A percentile compares a stretch with the other conserved stretches of the same genome.
phyloP scores from a whole-genome alignment of 208 protist species.

The Acanthamoeba royreba region DNA sequence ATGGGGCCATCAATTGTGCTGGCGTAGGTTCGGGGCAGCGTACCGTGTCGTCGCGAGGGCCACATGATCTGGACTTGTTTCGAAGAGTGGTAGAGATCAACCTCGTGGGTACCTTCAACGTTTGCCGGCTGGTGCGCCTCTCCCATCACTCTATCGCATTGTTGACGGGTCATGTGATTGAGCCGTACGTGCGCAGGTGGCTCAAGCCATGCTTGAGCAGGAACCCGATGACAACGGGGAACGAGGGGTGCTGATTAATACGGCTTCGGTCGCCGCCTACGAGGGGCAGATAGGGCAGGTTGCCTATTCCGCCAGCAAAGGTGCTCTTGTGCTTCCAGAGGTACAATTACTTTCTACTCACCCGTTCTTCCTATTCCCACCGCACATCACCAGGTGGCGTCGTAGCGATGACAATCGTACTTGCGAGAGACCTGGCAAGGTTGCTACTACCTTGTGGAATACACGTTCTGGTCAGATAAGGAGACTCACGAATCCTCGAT shows the following conservation, averaged over 20 bases:
- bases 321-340: too few species aligned
- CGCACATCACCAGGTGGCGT: constrained; percentile 50
- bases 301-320: constrained; percentile 85
- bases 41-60: background rate
- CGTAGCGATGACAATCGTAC: constrained; percentile 80
- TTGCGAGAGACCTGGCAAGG: constrained; percentile 60
- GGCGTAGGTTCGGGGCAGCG: constrained; percentile 66
- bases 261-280: constrained; percentile 80
- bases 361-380: background rate
- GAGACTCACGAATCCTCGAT: constrained; percentile 46
- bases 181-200: background rate
- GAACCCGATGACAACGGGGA: constrained; percentile 53
- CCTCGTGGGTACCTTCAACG: constrained; percentile 84
- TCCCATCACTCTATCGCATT: background rate
- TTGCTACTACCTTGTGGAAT: background rate
- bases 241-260: constrained; percentile 85
- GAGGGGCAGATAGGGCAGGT: constrained; percentile 88
- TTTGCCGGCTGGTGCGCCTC: constrained; percentile 66
- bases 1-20: constrained; percentile 83
- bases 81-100: constrained; percentile 79
- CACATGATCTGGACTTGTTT: constrained; percentile 76
- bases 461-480: background rate
- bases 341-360: background rate
- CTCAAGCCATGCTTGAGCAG: background rate
- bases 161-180: too few species aligned